Conservation (phyloP, 2,329 filamentous ascomycete species). For the Apiospora arundinis region DNA sequence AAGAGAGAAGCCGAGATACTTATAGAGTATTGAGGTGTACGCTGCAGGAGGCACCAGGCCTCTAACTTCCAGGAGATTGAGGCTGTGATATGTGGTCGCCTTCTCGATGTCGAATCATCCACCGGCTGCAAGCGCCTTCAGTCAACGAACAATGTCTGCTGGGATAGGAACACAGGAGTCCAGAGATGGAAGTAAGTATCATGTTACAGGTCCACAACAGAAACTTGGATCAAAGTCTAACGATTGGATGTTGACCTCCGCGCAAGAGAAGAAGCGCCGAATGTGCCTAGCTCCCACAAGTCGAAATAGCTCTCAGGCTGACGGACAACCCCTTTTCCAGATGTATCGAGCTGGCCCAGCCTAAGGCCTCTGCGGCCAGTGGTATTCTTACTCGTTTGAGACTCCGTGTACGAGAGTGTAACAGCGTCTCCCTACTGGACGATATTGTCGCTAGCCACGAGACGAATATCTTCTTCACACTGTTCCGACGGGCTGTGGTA, state of each 20-base stretch:
- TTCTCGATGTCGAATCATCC: neutral
- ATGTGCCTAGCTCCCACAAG: neutral
- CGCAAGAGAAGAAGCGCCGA: neutral
- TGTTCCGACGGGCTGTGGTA: neutral
- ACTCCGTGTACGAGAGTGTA: neutral
- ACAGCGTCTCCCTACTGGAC: neutral
- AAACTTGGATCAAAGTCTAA: neutral
- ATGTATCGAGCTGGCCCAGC: constrained; percentile 1
- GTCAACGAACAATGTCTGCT: neutral
- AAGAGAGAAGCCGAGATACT: neutral
- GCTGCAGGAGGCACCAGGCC: too few relatives aligned
- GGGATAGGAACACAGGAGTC: constrained; percentile 2
- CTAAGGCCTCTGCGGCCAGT: neutral
- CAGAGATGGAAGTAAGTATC: neutral
- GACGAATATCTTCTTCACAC: neutral
- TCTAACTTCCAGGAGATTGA: neutral
- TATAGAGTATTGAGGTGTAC: neutral
- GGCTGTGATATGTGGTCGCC: neutral
- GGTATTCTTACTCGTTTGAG: neutral
- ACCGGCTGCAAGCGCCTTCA: neutral
- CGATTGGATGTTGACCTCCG: neutral
- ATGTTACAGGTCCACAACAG: neutral
- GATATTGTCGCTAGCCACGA: neutral
- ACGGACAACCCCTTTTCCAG: neutral
- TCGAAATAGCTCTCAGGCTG: constrained; percentile 7